These are phyloP conservation scores for Setaria italica DNA, from an alignment of 202 grass and related monocot species.

Conservation along the genomic window DNA sequence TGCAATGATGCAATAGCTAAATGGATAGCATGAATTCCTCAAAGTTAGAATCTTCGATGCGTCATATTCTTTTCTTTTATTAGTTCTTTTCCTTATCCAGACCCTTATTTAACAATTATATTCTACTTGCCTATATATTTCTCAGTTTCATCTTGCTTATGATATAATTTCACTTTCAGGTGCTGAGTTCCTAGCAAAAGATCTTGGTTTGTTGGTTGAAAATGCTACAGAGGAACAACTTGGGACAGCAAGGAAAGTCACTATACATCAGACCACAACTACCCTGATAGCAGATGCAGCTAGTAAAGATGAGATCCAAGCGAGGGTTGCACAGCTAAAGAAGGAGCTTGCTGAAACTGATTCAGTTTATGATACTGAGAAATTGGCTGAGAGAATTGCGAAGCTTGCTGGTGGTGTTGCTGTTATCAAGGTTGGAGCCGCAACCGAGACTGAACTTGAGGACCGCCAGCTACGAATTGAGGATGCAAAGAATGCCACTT, in stretches of 20 bases:
- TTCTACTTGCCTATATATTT: background rate
- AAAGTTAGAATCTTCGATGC: background rate
- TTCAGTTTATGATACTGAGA: conserved; percentile 65
- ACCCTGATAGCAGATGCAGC: conserved; percentile 74
- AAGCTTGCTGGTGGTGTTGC: conserved; percentile 79
- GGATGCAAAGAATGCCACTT: conserved; percentile 69
- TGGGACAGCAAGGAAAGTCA: conserved; percentile 72
- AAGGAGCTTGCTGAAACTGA: conserved; percentile 74
- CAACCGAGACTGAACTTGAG: conserved; percentile 75
- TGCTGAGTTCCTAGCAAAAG: conserved; percentile 71
- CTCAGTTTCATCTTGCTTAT: background rate
- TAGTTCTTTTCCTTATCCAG: background rate
- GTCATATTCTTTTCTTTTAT: background rate
- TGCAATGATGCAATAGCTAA: background rate
- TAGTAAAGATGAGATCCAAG: conserved; percentile 72
- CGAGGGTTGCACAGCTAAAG: conserved; percentile 63
- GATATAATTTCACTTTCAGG: conserved; percentile 39
- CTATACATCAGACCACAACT: conserved; percentile 59
- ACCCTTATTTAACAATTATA: background rate
- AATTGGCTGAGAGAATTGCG: conserved; percentile 66
- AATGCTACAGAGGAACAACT: conserved; percentile 67
- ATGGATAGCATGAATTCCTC: background rate
- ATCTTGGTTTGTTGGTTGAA: conserved; percentile 70
- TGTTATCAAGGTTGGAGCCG: conserved; percentile 77
- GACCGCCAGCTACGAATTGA: conserved; percentile 71